These are phyloP conservation scores for Globisporangium megalacanthum DNA, from an alignment of 352 stramenopile species.

Conservation along the genomic window DNA sequence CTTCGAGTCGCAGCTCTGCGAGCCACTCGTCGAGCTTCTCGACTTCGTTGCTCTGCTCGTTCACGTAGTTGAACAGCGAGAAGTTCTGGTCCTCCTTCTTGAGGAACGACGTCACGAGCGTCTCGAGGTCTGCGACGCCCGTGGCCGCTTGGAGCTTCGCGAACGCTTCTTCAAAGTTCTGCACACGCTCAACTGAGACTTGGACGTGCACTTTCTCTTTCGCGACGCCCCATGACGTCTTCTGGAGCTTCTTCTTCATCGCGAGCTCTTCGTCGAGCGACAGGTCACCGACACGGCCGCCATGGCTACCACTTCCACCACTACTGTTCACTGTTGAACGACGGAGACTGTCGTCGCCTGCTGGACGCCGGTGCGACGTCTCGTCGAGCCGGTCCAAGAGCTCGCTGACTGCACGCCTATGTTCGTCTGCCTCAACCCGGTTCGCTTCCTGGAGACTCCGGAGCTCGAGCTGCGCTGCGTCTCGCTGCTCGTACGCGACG, in stretches of 20 bases:
- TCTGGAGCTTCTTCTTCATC: slow-evolving; percentile 71
- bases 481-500: slow-evolving; percentile 92
- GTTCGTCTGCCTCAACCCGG: slow-evolving; percentile 68
- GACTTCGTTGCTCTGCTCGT: slow-evolving; percentile 93
- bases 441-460: slow-evolving; percentile 91
- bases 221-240: slow-evolving; percentile 71
- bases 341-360: too few relatives aligned
- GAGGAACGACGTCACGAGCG: slow-evolving; percentile 92
- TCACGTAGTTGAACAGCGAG: slow-evolving; percentile 94
- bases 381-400: slow-evolving; percentile 63
- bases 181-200: slow-evolving; percentile 85
- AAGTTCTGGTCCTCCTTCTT: slow-evolving; percentile 97
- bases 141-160: slow-evolving; percentile 92
- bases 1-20: slow-evolving; percentile 66
- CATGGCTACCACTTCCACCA: too few relatives aligned
- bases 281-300: slow-evolving; percentile 5
- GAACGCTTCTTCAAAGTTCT: slow-evolving; percentile 96
- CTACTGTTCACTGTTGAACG: too few relatives aligned
- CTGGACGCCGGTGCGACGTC: slow-evolving; percentile 2
- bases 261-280: slow-evolving; percentile 57
- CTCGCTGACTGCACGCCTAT: slow-evolving; percentile 48
- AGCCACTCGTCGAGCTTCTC: slow-evolving; percentile 89
- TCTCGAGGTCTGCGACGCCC: slow-evolving; percentile 89
- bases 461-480: slow-evolving; percentile 92
- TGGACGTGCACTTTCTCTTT: slow-evolving; percentile 88